A percentile compares a stretch with the other conserved stretches of the same genome.
phyloP scores from a whole-genome alignment of 345 rosid species.

The Corymbia maculata region DNA sequence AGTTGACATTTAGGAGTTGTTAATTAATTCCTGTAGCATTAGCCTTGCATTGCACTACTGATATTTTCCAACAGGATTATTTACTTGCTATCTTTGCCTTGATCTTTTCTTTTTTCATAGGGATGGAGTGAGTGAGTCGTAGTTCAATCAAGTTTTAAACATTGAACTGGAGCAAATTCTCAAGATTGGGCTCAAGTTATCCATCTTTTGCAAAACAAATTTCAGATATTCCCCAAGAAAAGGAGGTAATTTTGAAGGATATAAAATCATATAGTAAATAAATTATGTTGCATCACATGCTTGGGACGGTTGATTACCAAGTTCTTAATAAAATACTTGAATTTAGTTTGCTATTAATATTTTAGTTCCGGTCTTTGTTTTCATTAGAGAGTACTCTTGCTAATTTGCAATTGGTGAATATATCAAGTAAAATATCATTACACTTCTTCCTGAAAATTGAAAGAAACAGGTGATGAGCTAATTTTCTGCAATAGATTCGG shows the following conservation, averaged over 20 bases:
- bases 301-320: neutral
- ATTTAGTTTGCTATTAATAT: neutral
- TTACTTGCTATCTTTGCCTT: neutral
- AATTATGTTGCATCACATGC: no score
- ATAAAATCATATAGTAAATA: neutral
- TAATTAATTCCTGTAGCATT: neutral
- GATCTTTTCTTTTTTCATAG: constrained; percentile 15
- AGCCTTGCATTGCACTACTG: neutral
- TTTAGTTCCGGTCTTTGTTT: no score
- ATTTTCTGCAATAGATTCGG: no score
- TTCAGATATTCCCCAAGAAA: neutral
- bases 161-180: constrained; percentile 76
- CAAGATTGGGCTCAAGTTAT: constrained; percentile 24
- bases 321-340: neutral
- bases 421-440: no score
- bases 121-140: constrained; percentile 94
- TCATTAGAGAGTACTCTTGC: no score
- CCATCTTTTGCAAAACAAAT: neutral
- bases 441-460: no score
- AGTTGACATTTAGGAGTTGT: neutral
- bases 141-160: constrained; percentile 77
- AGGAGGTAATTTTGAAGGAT: neutral
- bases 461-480: no score
- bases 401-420: no score
- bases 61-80: neutral